A percentile compares a stretch with the other conserved stretches of the same genome.
phyloP scores from a whole-genome alignment of 2,329 filamentous ascomycete species.

The Arthroderma sp. region DNA sequence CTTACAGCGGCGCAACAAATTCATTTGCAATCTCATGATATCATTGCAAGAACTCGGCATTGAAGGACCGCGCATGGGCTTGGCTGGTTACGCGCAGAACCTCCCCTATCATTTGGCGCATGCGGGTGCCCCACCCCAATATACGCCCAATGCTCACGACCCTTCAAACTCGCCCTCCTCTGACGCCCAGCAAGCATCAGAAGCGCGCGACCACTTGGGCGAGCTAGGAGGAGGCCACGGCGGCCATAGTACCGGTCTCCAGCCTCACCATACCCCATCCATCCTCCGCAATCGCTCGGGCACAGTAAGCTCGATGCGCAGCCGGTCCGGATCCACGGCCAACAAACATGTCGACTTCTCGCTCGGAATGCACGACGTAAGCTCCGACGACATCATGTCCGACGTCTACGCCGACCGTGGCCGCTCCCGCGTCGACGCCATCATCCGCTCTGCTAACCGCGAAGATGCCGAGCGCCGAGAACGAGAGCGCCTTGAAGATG shows the following conservation, averaged over 20 bases:
- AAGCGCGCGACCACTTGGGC: conserved; percentile 20
- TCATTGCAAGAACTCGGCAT: conserved; percentile 74
- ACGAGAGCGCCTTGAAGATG: conserved; percentile 15
- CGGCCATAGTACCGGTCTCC: conserved; percentile 24
- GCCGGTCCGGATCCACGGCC: conserved; percentile 44
- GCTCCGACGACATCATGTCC: conserved; percentile 45
- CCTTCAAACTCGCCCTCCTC: conserved; percentile 25
- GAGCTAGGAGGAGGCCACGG: conserved; percentile 25
- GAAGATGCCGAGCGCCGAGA: conserved; percentile 25
- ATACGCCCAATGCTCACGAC: conserved; percentile 30
- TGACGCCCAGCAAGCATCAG: conserved; percentile 13
- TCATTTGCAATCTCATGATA: conserved; percentile 81
- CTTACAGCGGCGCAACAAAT: conserved; percentile 82
- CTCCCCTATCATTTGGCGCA: conserved; percentile 54
- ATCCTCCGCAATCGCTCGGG: conserved; percentile 37
- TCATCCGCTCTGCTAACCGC: conserved; percentile 27
- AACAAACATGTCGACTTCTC: conserved; percentile 60
- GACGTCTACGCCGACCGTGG: conserved; percentile 50
- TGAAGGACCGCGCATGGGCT: conserved; percentile 64
- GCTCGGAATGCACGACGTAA: conserved; percentile 50
- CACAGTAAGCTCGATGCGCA: conserved; percentile 26
- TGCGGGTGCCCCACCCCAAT: conserved; percentile 32
- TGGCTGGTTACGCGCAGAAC: conserved; percentile 53
- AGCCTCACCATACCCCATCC: conserved; percentile 31
- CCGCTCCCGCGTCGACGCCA: conserved; percentile 28